These are phyloP conservation scores for Coemansia reversa DNA, from an alignment of 192 early-diverging fungal genomes.

Conservation along the genomic window DNA sequence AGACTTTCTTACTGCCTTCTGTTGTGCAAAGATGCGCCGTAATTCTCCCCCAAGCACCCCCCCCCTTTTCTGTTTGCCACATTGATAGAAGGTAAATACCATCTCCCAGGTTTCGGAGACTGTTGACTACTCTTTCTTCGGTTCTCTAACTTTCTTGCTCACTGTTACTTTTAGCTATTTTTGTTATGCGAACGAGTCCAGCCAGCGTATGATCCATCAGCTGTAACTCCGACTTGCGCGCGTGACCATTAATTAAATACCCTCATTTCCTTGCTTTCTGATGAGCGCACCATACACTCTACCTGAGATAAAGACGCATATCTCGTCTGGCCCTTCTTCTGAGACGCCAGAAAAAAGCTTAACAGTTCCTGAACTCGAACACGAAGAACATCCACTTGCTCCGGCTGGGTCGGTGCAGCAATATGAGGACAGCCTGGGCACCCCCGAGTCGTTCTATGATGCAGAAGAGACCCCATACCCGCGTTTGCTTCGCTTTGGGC, in stretches of 20 bases:
- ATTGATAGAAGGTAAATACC: neutral
- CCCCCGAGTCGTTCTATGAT: conserved; percentile 13
- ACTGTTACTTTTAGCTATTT: neutral
- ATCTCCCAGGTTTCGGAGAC: neutral
- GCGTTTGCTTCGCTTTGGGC: conserved; percentile 24
- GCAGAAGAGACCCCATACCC: conserved; percentile 26
- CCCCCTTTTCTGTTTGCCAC: neutral
- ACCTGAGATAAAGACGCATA: neutral
- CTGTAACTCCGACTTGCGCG: neutral
- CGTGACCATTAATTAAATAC: neutral
- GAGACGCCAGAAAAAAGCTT: neutral
- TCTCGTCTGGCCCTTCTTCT: neutral
- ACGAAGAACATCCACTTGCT: conserved; percentile 2
- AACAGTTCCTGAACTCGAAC: neutral
- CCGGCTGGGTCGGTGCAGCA: neutral
- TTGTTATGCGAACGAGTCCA: neutral
- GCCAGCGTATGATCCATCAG: neutral
- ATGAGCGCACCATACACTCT: conserved; percentile 5
- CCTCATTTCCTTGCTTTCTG: neutral
- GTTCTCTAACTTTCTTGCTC: neutral
- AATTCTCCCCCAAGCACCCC: neutral
- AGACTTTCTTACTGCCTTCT: neutral
- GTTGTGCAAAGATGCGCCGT: neutral
- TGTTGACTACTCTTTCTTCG: neutral
- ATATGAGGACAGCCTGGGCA: conserved; percentile 10